These are phyloP conservation scores for Coemansia umbellata DNA, from an alignment of 192 early-diverging fungal genomes.

Conservation along the genomic window DNA sequence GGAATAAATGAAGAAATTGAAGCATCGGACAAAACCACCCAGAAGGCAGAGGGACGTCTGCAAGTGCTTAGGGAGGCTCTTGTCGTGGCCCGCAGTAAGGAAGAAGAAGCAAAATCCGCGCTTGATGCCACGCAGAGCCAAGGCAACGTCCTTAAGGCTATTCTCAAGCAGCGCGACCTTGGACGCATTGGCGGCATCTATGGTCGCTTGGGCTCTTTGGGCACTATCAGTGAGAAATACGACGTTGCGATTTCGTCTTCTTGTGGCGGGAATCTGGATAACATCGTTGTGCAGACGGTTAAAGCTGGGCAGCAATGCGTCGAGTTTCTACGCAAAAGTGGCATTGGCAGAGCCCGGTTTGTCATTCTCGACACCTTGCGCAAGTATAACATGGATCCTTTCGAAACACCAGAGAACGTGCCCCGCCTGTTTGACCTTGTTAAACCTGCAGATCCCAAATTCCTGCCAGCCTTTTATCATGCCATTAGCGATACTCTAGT, in stretches of 20 bases:
- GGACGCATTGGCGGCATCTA: constrained; percentile 75
- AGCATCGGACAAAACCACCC: constrained; percentile 46
- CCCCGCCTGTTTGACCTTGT: constrained; percentile 91
- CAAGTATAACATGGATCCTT: constrained; percentile 47
- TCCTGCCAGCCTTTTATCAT: constrained; percentile 82
- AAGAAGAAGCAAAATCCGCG: constrained; percentile 64
- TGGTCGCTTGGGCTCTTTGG: constrained; percentile 92
- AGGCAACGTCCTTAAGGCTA: constrained; percentile 61
- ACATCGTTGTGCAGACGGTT: constrained; percentile 90
- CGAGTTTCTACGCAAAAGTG: constrained; percentile 79
- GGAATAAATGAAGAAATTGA: constrained; percentile 51
- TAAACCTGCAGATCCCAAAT: constrained; percentile 66
- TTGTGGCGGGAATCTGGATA: constrained; percentile 67
- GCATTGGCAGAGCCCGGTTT: constrained; percentile 83
- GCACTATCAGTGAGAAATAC: constrained; percentile 88
- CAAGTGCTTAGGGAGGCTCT: constrained; percentile 40
- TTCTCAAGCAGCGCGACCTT: constrained; percentile 67
- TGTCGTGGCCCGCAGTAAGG: constrained; percentile 55
- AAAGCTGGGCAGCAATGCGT: constrained; percentile 83
- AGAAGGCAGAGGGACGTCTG: constrained; percentile 38
- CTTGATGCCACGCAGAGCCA: constrained; percentile 63
- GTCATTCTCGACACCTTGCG: constrained; percentile 76
- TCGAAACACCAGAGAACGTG: constrained; percentile 70
- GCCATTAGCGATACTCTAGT: constrained; percentile 85
- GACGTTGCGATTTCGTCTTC: constrained; percentile 95